phyloP scores from a whole-genome alignment of 192 early-diverging fungal genomes.

The Jimgerdemannia lactiflua region DNA sequence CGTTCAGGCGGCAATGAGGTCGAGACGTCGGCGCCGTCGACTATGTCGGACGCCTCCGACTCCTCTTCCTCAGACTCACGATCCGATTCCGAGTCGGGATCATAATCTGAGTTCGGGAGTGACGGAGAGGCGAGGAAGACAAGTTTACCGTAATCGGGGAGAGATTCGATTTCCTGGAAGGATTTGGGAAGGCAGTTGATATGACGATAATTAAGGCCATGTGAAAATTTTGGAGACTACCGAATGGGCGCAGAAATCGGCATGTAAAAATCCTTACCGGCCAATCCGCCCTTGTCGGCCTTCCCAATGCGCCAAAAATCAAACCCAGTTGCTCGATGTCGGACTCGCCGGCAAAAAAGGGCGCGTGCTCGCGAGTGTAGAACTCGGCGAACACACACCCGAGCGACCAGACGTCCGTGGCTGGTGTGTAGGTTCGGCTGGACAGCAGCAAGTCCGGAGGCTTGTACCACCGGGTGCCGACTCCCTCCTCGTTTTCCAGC shows the following conservation, averaged over 20 bases:
- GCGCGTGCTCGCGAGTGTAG: slow-evolving; percentile 15
- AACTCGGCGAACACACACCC: slow-evolving; percentile 49
- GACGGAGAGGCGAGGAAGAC: neutral
- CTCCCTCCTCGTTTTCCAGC: slow-evolving; percentile 1
- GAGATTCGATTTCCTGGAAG: neutral
- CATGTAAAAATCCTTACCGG: neutral
- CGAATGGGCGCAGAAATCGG: neutral
- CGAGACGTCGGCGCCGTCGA: neutral
- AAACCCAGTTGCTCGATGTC: slow-evolving; percentile 46
- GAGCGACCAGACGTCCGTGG: slow-evolving; percentile 49
- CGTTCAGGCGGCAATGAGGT: neutral
- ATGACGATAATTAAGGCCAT: too few relatives aligned
- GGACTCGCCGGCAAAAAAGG: slow-evolving; percentile 37
- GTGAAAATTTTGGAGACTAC: too few relatives aligned
- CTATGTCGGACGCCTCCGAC: neutral
- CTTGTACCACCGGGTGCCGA: slow-evolving; percentile 33
- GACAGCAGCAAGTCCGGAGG: slow-evolving; percentile 48
- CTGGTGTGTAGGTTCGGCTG: slow-evolving; percentile 29
- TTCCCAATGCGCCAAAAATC: slow-evolving; percentile 41
- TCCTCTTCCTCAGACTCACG: neutral
- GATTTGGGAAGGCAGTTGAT: too few relatives aligned
- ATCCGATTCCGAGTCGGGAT: neutral
- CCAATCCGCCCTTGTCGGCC: slow-evolving; percentile 17
- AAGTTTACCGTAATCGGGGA: slow-evolving; percentile 3
- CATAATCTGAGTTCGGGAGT: neutral